Evolutionary conservation across 805 yeast genomes (phyloP).

Genomic region (Candida jianshihensis): DNA sequence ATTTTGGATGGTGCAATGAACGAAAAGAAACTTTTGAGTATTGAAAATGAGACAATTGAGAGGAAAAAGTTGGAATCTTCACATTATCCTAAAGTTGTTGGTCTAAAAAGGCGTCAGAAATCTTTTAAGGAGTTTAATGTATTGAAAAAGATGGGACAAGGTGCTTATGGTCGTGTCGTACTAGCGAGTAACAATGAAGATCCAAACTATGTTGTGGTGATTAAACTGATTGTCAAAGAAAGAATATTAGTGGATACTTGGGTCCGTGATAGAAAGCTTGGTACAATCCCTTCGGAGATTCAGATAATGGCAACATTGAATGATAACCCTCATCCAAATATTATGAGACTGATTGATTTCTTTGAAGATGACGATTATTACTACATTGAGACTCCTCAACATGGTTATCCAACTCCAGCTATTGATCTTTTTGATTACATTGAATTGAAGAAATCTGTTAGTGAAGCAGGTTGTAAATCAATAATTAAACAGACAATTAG

Average conservation of each 20-base stretch:
- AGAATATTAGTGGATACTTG: conserved; percentile 93
- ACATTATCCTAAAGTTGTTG: conserved; percentile 41
- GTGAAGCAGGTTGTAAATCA: conserved; percentile 68
- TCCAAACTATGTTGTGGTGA: conserved; percentile 58
- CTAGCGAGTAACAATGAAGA: conserved; percentile 64
- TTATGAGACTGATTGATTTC: conserved; percentile 78
- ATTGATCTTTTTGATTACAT: conserved; percentile 89
- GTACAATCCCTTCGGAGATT: conserved; percentile 95
- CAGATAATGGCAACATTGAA: conserved; percentile 84
- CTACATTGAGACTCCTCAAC: conserved; percentile 86
- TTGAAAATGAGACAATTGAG: conserved; percentile 40
- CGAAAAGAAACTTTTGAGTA: conserved; percentile 35
- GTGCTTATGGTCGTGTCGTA: conserved; percentile 94
- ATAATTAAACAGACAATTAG: conserved; percentile 75
- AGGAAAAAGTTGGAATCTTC: conserved; percentile 29
- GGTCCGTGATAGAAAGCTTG: conserved; percentile 87
- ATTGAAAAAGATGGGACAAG: conserved; percentile 82
- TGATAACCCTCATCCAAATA: conserved; percentile 77
- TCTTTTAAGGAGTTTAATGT: conserved; percentile 64
- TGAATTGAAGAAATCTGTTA: conserved; percentile 77
- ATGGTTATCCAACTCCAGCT: conserved; percentile 78
- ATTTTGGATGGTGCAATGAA: conserved; percentile 3
- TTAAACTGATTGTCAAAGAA: conserved; percentile 87
- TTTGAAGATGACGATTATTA: conserved; percentile 89
- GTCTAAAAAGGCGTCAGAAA: conserved; percentile 63